phyloP scores from a whole-genome alignment of 495 filamentous ascomycete species.

The Annulohypoxylon nitens region DNA sequence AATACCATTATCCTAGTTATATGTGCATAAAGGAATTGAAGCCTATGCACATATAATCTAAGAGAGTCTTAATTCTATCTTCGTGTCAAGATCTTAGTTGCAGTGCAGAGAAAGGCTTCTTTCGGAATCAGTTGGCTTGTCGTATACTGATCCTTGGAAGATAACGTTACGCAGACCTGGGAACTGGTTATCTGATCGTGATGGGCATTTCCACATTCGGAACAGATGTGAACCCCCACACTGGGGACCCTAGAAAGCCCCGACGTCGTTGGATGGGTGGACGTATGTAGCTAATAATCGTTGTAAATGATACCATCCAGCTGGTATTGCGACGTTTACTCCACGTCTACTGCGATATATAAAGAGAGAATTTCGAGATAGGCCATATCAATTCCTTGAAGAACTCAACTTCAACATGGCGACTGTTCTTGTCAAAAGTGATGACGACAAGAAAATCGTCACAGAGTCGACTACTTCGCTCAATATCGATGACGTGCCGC shows the following conservation, averaged over 20 bases:
- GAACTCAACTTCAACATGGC: constrained; percentile 28
- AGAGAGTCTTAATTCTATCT: not conserved
- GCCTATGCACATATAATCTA: not conserved
- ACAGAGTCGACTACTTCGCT: constrained; percentile 38
- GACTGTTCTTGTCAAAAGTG: constrained; percentile 27
- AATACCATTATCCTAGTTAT: not conserved
- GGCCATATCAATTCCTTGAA: not conserved
- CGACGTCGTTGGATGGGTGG: constrained; percentile 3
- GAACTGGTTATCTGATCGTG: not conserved
- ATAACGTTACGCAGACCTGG: not conserved
- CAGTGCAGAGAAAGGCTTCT: not conserved
- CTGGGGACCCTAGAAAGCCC: constrained; percentile 5
- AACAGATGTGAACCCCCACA: constrained; percentile 32
- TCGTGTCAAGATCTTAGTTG: not conserved
- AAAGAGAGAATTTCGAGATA: constrained; percentile 6
- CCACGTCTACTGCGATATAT: constrained; percentile 19
- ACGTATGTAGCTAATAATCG: constrained; percentile 30
- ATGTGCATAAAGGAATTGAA: not conserved
- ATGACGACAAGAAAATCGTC: constrained; percentile 32
- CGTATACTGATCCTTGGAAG: not conserved
- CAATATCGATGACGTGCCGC: constrained; percentile 43
- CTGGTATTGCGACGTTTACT: not conserved
- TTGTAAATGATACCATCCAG: constrained; percentile 39
- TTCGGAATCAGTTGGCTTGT: constrained; percentile 1
- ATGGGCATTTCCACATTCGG: not conserved